phyloP scores from a whole-genome alignment of 108 stramenopile species.

The Pseudonitzschia multiseries region DNA sequence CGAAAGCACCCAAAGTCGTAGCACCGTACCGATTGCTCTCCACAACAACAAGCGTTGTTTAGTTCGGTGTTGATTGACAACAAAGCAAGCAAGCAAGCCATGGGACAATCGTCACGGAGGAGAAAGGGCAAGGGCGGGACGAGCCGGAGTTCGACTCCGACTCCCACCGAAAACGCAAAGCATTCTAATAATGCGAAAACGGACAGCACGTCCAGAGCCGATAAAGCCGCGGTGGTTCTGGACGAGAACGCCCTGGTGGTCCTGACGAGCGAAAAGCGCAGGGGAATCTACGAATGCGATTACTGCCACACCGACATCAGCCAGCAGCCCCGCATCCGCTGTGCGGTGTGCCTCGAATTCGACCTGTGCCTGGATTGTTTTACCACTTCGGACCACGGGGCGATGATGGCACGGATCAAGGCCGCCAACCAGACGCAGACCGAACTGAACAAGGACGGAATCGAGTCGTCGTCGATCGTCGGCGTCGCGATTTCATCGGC shows the following conservation, averaged over 20 bases:
- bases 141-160: conserved; percentile 13
- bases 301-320: conserved; percentile 84
- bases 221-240: neutral
- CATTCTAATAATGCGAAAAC: too few species aligned
- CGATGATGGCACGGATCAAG: conserved; percentile 33
- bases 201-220: too few species aligned
- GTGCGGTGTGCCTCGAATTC: conserved; percentile 83
- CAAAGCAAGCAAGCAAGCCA: too few species aligned
- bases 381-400: conserved; percentile 55
- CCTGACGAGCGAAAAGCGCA: conserved; percentile 68
- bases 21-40: too few species aligned
- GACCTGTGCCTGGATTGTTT: conserved; percentile 90
- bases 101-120: conserved; percentile 3
- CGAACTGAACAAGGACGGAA: conserved; percentile 43
- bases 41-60: too few species aligned
- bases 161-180: neutral
- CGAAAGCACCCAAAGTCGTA: too few species aligned
- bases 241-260: conserved; percentile 33
- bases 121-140: conserved; percentile 15
- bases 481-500: conserved; percentile 43
- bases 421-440: conserved; percentile 28
- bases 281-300: conserved; percentile 87
- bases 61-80: too few species aligned
- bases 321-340: conserved; percentile 79
- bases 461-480: conserved; percentile 36